Evolutionary conservation across 164 flowering plant species (phyloP).

Genomic region (Warburgia ugandensis): DNA sequence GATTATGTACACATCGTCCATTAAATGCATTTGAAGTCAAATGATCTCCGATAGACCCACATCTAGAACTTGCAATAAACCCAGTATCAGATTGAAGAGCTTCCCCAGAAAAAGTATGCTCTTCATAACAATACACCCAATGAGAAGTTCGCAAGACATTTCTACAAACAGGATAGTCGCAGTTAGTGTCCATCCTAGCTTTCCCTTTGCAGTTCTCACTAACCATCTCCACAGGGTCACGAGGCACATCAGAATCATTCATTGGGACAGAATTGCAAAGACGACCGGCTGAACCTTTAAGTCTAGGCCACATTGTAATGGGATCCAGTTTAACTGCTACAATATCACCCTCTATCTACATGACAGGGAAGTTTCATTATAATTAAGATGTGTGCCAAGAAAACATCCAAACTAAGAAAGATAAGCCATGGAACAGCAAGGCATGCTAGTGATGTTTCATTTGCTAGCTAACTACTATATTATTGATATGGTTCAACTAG

Average conservation of each 20-base stretch:
- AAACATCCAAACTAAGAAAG: background rate
- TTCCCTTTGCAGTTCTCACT: slow-evolving; percentile 39
- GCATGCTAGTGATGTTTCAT: no score
- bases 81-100: slow-evolving; percentile 8
- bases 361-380: slow-evolving; percentile 3
- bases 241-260: slow-evolving; percentile 23
- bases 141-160: slow-evolving; percentile 8
- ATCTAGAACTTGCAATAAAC: slow-evolving; percentile 2
- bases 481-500: no score
- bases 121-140: slow-evolving; percentile 6
- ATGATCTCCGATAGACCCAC: slow-evolving; percentile 17
- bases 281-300: slow-evolving; percentile 56
- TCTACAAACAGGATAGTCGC: slow-evolving; percentile 3
- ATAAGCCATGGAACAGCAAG: no score
- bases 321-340: slow-evolving; percentile 75
- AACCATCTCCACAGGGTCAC: slow-evolving; percentile 19
- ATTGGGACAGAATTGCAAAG: slow-evolving; percentile 15
- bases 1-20: slow-evolving; percentile 12
- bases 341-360: slow-evolving; percentile 84
- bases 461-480: no score
- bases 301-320: slow-evolving; percentile 54
- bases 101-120: slow-evolving; percentile 12
- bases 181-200: slow-evolving; percentile 24
- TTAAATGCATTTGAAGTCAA: slow-evolving; percentile 11
- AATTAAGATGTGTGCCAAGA: background rate